Evolutionary conservation across 2,329 filamentous ascomycete genomes (phyloP), one percentile per base, ranked within the genome.

Genomic region (Diaporthe nobilis): DNA sequence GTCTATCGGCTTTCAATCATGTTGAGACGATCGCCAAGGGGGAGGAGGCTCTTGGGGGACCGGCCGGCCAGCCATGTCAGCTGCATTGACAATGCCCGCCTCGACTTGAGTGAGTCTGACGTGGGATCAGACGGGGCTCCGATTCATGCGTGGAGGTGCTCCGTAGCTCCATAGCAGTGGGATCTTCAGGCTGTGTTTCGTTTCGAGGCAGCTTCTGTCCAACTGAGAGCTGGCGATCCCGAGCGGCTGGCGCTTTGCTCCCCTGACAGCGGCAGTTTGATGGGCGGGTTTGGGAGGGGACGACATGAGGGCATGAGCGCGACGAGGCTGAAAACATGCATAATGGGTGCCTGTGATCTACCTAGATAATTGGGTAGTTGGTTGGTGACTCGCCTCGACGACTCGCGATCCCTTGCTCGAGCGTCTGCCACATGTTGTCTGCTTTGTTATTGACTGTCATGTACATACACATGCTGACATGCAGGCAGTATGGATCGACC

Each of bases 151-250:
- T 13, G 31, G 49, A 28, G 37, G 4, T 42, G 58, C 22, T 17
- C 31, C 4, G 42, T 42, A 22, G 65, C 49, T 47, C 47, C 37
- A 10, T 63, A 34, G n/a, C n/a, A 15, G 51, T 44, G 13, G 71
- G 57, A 55, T 72, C 71, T 39, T 39, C 44, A 34, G 31, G 28
- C 28, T 55, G 58, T 73, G 71, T 73, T 65, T 73, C 71, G 71
- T 65, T 65, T 73, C 71, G 71, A 73, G 31, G 71, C 71, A 57
- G 58, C 58, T 65, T 13, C 58, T 73, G 58, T 55, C 71, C 71
- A 37, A 57, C 71, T 34, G 61, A 42, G n/a, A 25, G 31, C 47
- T 42, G 57, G 42, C 25, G 47, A 55, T 63, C 71, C 71, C 17
- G 31, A 31, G 63, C 10, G 31, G 47, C 31, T 53, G 65, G 47